Evolutionary conservation across 129 eudicot genomes (phyloP).

Genomic region (Kitagawia praeruptora): DNA sequence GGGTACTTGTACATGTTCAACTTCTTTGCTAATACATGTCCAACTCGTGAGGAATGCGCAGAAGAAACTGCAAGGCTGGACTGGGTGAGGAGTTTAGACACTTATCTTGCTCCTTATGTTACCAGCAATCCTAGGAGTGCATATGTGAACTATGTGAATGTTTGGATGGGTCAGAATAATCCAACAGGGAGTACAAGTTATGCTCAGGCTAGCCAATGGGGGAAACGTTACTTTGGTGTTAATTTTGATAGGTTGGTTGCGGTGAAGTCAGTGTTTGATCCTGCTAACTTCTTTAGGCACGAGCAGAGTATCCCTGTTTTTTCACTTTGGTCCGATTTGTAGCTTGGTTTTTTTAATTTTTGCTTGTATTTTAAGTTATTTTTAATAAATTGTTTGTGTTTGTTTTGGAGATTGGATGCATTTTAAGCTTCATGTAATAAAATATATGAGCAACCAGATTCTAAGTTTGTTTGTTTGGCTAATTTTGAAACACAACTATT

Average conservation of each 20-base stretch:
- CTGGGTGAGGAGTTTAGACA: not conserved
- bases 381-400: too few species aligned
- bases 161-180: not conserved
- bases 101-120: not conserved
- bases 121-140: not conserved
- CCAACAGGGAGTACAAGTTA: constrained; percentile 1
- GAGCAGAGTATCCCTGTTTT: not conserved
- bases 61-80: not conserved
- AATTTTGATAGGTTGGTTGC: not conserved
- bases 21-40: not conserved
- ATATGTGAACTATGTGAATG: not conserved
- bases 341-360: not conserved
- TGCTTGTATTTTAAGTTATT: too few species aligned
- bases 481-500: too few species aligned
- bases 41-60: not conserved
- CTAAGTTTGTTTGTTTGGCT: too few species aligned
- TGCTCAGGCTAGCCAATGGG: constrained; percentile 6
- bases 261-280: not conserved
- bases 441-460: too few species aligned
- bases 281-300: not conserved
- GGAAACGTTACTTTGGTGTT: not conserved
- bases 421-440: too few species aligned
- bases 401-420: too few species aligned
- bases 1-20: constrained; percentile 3
- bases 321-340: not conserved